Base-by-base conservation (phyloP, 164 flowering plant species). In the Vitis vinifera region DNA sequence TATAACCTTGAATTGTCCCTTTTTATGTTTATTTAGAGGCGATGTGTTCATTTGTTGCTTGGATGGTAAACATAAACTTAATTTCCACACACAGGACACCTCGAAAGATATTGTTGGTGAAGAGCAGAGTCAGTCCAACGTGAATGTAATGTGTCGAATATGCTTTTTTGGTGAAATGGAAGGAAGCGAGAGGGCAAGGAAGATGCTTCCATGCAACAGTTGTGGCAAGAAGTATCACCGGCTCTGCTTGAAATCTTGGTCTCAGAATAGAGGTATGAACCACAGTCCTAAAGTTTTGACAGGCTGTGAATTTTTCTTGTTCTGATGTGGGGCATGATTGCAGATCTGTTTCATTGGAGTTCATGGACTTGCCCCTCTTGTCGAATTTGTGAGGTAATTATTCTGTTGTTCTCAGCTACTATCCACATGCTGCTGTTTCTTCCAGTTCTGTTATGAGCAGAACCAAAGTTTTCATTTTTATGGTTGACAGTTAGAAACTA, bases 321-420 rank as follows among this genome's bases (percentile, higher is more conserved):
- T 63, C 59, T 64, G 6, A 62, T 62, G 14, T 58, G 65, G 51
- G 59, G 29, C 60, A 72, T 51, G 55, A 52, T 69, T 78, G 72
- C 91, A 96, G 99, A 93, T 88, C 76, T 96, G 59, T 96, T 96
- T 78, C 97, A 96, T 65, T 89, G 97, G 98, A 92, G 90, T 82
- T 91, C 93, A 51, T 96, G 98, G 99, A 78, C 86, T 55, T 96
- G 99, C 76, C 96, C 98, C 31, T 91, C 90, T 65, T 96, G 99
- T 72, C 85, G 99, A 70, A 80, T 74, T 17, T 96, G 99, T 81
- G 98, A 96, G 98, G 99, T 96, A 78, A 65, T 29, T 49, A 7
- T 30, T 19, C 7, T 66, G 51, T 15, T 12, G 9, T 55, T 2
- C 52, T 19, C 2, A 5, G 59, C 29, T 23, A 68, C 14, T 50